Evolutionary conservation across 495 filamentous ascomycete genomes (phyloP), one percentile per base, ranked within the genome.

Genomic region (Aspergillus asperescens): DNA sequence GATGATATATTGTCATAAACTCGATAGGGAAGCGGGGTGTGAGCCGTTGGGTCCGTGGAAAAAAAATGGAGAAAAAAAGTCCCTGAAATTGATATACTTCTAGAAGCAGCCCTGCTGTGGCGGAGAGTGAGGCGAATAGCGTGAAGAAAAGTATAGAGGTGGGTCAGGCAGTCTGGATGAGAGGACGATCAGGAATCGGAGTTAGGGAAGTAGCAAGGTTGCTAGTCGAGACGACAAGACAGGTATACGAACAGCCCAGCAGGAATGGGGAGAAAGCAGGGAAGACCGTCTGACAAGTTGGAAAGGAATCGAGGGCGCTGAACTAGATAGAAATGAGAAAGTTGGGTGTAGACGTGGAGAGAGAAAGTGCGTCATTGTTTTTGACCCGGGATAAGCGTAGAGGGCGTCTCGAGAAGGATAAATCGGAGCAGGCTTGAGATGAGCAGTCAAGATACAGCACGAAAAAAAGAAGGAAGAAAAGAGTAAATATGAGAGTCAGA

Each of bases 361-460:
- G 61, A 48, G 32, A 50, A 61, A 67, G 63, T 69, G 65, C 71
- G 70, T 75, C 72, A 75, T 75, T 62, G 57, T 75, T 75, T 60
- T 47, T 35, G 68, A 55, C 54, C 43, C 52, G 52, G 46, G 45
- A 60, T 55, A 56, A 50, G 52, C 24, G 28, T 51, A 28, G 28
- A 22, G 25, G 34, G 31, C 29, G 54, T n/a, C 9, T 47, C 3
- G 22, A 18, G 24, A 20, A 18, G 23, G 31, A 18, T 22, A 24
- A 35, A 31, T 23, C 18, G 44, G 31, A 53, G 42, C 31, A 51
- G 56, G 28, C 16, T 27, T 29, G 27, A 49, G 16, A 10, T 32
- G 20, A 51, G 28, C 38, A 50, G 38, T 31, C 3, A 52, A 48
- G 9, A 31, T 37, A 42, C 34, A 49, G 45, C 24, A 22, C 27